A percentile compares a stretch with the other conserved stretches of the same genome.
phyloP scores from a whole-genome alignment of 164 flowering plant genomes.

The Euptelea pleiosperma region DNA sequence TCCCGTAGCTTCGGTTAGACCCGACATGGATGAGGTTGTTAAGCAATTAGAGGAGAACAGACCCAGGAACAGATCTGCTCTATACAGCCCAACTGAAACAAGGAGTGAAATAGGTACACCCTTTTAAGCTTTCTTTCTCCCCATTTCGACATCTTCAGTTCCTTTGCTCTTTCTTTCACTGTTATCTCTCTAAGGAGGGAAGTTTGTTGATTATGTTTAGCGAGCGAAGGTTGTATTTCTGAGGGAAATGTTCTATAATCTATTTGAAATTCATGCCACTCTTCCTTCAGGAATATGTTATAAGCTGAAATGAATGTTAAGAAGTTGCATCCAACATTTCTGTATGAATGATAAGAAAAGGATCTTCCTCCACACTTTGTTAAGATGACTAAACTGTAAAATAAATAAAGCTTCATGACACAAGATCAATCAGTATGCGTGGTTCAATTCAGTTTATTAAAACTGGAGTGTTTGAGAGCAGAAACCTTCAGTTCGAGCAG shows the following conservation, averaged over 20 bases:
- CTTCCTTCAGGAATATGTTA: not conserved
- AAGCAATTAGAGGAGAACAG: slow-evolving; percentile 95
- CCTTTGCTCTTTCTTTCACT: slow-evolving; percentile 1
- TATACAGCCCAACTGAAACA: slow-evolving; percentile 95
- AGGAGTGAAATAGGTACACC: slow-evolving; percentile 90
- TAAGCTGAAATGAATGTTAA: not conserved
- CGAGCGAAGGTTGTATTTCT: slow-evolving; percentile 4
- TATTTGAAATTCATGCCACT: slow-evolving; percentile 1
- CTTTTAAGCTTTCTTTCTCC: slow-evolving; percentile 39
- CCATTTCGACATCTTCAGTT: too few relatives aligned
- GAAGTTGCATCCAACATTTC: too few relatives aligned
- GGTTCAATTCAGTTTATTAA: too few relatives aligned
- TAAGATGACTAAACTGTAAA: too few relatives aligned
- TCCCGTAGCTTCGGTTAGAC: slow-evolving; percentile 87
- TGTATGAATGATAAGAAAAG: too few relatives aligned
- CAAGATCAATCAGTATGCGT: too few relatives aligned
- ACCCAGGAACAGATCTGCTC: slow-evolving; percentile 89
- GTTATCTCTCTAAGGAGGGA: not conserved
- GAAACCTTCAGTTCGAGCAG: too few relatives aligned
- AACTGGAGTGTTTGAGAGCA: too few relatives aligned
- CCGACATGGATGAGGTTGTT: slow-evolving; percentile 88
- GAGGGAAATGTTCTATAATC: not conserved
- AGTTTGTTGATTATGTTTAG: slow-evolving; percentile 5
- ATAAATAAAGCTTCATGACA: too few relatives aligned
- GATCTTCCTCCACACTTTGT: too few relatives aligned